phyloP scores from a whole-genome alignment of 1,139 yeast genomes.

The Suhomyces choctaworum region DNA sequence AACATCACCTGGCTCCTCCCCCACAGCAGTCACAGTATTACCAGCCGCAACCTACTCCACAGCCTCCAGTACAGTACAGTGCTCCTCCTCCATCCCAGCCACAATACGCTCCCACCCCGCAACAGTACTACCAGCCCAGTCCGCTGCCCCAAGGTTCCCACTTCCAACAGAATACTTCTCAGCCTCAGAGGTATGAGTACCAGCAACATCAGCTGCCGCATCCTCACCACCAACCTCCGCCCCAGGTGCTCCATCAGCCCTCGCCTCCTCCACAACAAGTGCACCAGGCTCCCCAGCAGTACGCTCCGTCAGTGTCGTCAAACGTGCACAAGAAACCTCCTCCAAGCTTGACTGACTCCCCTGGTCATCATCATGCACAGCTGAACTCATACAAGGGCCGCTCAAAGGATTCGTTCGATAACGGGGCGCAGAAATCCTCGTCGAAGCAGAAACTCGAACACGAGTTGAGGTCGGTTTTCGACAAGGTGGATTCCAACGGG shows the following conservation, averaged over 20 bases:
- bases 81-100: slow-evolving; percentile 11
- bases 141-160: slow-evolving; percentile 13
- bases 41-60: slow-evolving; percentile 18
- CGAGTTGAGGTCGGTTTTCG: slow-evolving; percentile 55
- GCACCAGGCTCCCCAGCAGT: slow-evolving; percentile 8
- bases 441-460: slow-evolving; percentile 45
- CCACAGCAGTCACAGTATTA: slow-evolving; percentile 15
- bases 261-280: slow-evolving; percentile 6
- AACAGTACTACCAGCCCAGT: slow-evolving; percentile 18
- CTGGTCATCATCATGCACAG: slow-evolving; percentile 8
- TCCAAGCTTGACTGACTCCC: slow-evolving; percentile 5
- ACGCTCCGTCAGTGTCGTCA: slow-evolving; percentile 2
- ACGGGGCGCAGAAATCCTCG: slow-evolving; percentile 16
- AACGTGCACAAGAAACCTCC: slow-evolving; percentile 18
- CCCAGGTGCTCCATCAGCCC: slow-evolving; percentile 9
- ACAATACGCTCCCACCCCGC: slow-evolving; percentile 18
- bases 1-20: slow-evolving; percentile 9
- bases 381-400: slow-evolving; percentile 5
- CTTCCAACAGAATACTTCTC: slow-evolving; percentile 13
- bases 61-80: slow-evolving; percentile 14
- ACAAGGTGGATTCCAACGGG: slow-evolving; percentile 53
- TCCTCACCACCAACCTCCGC: slow-evolving; percentile 14
- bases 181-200: slow-evolving; percentile 13
- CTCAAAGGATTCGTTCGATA: slow-evolving; percentile 9
- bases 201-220: slow-evolving; percentile 14